phyloP scores from a whole-genome alignment of 352 stramenopile species.

The Globisporangium perplexum region DNA sequence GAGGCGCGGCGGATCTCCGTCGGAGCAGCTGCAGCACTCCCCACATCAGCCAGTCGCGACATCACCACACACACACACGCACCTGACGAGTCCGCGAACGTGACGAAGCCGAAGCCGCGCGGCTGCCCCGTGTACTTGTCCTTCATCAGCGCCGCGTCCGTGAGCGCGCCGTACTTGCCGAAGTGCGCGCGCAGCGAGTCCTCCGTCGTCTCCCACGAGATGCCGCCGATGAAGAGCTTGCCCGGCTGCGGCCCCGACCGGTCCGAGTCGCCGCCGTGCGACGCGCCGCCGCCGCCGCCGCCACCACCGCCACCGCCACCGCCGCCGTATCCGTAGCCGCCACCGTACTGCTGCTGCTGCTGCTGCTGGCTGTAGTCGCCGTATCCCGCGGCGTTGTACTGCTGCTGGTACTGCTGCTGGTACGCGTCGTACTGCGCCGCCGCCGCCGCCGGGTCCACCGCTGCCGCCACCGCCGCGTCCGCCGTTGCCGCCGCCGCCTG shows the following conservation, averaged over 20 bases:
- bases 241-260: constrained; percentile 27
- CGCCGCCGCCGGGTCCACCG: constrained; percentile 11
- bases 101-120: constrained; percentile 92
- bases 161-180: constrained; percentile 83
- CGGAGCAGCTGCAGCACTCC: background rate
- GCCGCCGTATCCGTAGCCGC: constrained; percentile 6
- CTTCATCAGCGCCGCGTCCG: constrained; percentile 89
- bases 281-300: constrained; percentile 5
- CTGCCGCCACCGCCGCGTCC: constrained; percentile 1
- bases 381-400: constrained; percentile 27
- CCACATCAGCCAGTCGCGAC: background rate
- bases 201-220: constrained; percentile 93
- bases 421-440: constrained; percentile 27
- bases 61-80: constrained; percentile 9
- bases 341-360: constrained; percentile 5
- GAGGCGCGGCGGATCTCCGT: too few species aligned
- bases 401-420: constrained; percentile 35
- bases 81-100: constrained; percentile 88
- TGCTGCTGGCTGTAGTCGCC: constrained; percentile 16
- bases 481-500: constrained; percentile 7
- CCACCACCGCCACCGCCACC: constrained; percentile 10
- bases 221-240: constrained; percentile 91
- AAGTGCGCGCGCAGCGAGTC: constrained; percentile 88
- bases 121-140: constrained; percentile 91
- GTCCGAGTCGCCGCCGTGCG: constrained; percentile 7